Evolutionary conservation across 345 rosid genomes (phyloP).

Genomic region (Moricandia arvensis): DNA sequence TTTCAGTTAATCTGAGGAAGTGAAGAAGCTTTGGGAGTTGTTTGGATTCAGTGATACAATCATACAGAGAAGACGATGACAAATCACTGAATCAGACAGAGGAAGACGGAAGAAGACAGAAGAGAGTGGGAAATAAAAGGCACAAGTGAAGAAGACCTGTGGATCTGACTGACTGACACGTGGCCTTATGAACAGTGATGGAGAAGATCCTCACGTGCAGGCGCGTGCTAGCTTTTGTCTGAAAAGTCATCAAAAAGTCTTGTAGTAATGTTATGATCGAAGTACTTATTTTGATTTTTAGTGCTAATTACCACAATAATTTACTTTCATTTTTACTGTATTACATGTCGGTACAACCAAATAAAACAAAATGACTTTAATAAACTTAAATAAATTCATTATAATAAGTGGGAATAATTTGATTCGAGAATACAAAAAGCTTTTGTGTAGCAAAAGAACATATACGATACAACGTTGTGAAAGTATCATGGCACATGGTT

Average conservation of each 20-base stretch:
- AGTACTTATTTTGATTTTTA: neutral
- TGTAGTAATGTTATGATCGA: neutral
- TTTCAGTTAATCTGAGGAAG: conserved; percentile 32
- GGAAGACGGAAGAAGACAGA: conserved; percentile 28
- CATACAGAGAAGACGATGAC: conserved; percentile 30
- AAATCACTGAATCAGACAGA: conserved; percentile 31
- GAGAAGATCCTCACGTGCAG: conserved; percentile 35
- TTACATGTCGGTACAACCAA: neutral
- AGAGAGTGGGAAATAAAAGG: conserved; percentile 38
- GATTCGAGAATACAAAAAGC: neutral
- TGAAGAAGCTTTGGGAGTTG: conserved; percentile 5
- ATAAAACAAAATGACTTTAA: neutral
- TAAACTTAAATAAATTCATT: neutral
- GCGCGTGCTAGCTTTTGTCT: conserved; percentile 27
- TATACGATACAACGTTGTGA: conserved; percentile 10
- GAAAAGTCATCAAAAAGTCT: neutral
- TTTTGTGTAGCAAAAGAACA: neutral
- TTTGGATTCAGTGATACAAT: conserved; percentile 35
- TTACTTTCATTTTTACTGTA: neutral
- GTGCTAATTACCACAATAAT: neutral
- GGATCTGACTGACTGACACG: conserved; percentile 52
- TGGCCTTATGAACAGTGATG: conserved; percentile 25
- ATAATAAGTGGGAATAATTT: neutral
- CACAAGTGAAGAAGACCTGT: conserved; percentile 57
- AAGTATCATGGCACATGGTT: neutral